Evolutionary conservation across 2,329 filamentous ascomycete species (phyloP).

Genomic region (Thermoascus crustaceus): DNA sequence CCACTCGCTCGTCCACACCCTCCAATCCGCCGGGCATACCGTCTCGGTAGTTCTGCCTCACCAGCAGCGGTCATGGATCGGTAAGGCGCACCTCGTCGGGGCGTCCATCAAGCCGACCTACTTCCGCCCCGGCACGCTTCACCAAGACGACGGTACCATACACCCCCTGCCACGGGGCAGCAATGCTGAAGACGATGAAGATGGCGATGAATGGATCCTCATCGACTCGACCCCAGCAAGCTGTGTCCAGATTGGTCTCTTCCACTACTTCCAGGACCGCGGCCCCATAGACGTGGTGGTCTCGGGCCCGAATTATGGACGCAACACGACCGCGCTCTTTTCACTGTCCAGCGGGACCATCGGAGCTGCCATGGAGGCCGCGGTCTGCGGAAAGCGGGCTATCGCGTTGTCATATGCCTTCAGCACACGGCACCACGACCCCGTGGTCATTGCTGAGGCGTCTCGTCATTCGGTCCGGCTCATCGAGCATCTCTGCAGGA

Average conservation of each 20-base stretch:
- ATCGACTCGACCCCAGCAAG: constrained; percentile 74
- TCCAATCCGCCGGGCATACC: constrained; percentile 68
- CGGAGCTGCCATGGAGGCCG: constrained; percentile 69
- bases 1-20: constrained; percentile 61
- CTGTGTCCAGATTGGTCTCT: constrained; percentile 73
- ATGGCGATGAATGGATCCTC: constrained; percentile 69
- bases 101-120: constrained; percentile 77
- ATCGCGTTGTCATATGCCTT: constrained; percentile 90
- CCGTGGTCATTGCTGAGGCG: constrained; percentile 68
- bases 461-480: constrained; percentile 65
- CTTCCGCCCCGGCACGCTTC: constrained; percentile 60
- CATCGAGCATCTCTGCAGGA: constrained; percentile 67
- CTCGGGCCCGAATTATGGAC: constrained; percentile 73
- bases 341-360: constrained; percentile 69
- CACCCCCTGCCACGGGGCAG: constrained; percentile 50
- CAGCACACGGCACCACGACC: constrained; percentile 75
- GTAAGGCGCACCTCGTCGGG: constrained; percentile 93
- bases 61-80: constrained; percentile 93
- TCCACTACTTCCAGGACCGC: constrained; percentile 67
- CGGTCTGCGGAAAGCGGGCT: constrained; percentile 58
- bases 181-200: constrained; percentile 51
- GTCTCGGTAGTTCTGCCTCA: constrained; percentile 89
- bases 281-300: constrained; percentile 69
- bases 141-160: constrained; percentile 58
- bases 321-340: constrained; percentile 74